Conservation (phyloP, 306 rosid species). For the Astragalus glycyphyllos region DNA sequence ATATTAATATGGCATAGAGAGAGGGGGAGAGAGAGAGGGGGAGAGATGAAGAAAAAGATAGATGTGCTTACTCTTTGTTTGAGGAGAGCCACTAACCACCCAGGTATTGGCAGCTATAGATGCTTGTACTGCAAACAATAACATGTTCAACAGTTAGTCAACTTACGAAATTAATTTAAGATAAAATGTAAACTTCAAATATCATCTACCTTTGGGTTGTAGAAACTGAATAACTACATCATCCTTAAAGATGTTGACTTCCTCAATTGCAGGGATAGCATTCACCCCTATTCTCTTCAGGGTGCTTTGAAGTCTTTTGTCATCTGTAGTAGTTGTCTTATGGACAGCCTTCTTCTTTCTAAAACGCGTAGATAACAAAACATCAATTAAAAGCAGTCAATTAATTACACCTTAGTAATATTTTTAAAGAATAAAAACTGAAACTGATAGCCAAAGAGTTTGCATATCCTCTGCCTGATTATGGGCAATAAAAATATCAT, state of each 20-base stretch:
- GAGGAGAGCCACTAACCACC: conserved; percentile 96
- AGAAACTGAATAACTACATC: conserved; percentile 84
- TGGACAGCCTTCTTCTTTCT: conserved; percentile 98
- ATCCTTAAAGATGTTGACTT: conserved; percentile 90
- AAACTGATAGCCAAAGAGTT: conserved; percentile 1
- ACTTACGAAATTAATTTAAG: background rate
- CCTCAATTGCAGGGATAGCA: conserved; percentile 91
- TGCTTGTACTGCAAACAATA: conserved; percentile 78
- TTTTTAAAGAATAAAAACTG: background rate
- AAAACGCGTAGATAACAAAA: conserved; percentile 9
- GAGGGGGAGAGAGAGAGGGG: no score
- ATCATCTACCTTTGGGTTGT: conserved; percentile 75
- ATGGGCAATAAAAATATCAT: background rate
- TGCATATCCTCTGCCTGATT: background rate
- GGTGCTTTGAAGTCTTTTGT: conserved; percentile 91
- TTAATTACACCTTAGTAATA: background rate
- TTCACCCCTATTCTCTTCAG: conserved; percentile 94
- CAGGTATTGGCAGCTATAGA: conserved; percentile 94
- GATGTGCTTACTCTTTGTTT: conserved; percentile 74
- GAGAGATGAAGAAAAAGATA: background rate
- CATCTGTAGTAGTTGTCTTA: conserved; percentile 92
- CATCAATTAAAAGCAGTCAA: background rate
- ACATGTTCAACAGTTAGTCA: background rate
- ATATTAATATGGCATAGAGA: background rate
- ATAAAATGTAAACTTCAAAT: background rate